Percentiles rank a stretch among this genome's conserved stretches.
phyloP scores from a whole-genome alignment of 2,329 filamentous ascomycete species.

The Aspergillus costaricaensis region DNA sequence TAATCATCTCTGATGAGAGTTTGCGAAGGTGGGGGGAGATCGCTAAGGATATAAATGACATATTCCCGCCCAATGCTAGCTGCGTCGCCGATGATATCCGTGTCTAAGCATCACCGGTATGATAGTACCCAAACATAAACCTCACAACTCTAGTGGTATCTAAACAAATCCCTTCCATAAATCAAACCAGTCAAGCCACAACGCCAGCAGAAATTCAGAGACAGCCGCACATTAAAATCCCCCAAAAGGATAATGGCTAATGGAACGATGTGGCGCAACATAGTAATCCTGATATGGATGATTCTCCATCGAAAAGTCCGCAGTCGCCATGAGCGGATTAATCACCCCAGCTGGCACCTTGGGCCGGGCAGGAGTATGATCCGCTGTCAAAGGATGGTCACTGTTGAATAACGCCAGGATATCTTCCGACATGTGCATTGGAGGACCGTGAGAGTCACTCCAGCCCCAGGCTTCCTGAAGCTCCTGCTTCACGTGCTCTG shows the following conservation, averaged over 20 bases:
- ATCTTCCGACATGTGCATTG: conserved; percentile 14
- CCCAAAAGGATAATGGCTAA: conserved; percentile 30
- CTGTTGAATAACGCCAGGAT: conserved; percentile 18
- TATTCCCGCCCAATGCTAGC: too few species aligned
- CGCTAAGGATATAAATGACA: too few species aligned
- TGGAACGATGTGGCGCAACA: conserved; percentile 60
- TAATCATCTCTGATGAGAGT: too few species aligned
- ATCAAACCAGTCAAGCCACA: not conserved
- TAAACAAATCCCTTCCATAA: not conserved
- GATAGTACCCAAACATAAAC: not conserved
- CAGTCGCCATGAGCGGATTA: conserved; percentile 70
- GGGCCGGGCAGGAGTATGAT: conserved; percentile 31
- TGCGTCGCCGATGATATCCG: too few species aligned
- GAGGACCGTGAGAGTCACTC: conserved; percentile 46
- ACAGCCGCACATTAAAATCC: conserved; percentile 14
- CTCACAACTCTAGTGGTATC: conserved; percentile 3
- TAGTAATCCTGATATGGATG: conserved; percentile 83
- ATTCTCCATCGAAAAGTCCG: conserved; percentile 74
- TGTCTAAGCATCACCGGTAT: too few species aligned
- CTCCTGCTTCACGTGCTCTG: conserved; percentile 70
- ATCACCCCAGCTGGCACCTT: conserved; percentile 53
- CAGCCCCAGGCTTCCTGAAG: conserved; percentile 79
- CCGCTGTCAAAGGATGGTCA: conserved; percentile 15
- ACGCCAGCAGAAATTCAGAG: not conserved
- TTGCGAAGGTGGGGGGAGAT: too few species aligned